A percentile compares a stretch with the other conserved stretches of the same genome.
phyloP scores from a whole-genome alignment of 257 asterid species.

The Gentiana dahurica region DNA sequence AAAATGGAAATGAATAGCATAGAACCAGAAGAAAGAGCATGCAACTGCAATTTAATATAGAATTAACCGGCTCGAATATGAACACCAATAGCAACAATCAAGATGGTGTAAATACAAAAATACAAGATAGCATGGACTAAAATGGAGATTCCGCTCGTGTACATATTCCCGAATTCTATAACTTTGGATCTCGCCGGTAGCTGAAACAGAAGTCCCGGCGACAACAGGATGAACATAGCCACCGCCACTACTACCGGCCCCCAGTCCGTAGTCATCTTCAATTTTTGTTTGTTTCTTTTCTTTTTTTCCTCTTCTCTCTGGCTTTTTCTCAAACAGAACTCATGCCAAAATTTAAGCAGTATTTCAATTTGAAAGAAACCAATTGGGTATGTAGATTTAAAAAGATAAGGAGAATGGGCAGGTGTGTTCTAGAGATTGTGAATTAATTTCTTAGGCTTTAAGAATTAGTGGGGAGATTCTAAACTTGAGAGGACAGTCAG shows the following conservation, averaged over 20 bases:
- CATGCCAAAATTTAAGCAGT: neutral
- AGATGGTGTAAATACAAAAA: constrained; percentile 77
- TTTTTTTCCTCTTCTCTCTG: neutral
- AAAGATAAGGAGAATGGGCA: too few relatives aligned
- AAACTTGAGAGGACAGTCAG: too few relatives aligned
- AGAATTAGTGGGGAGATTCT: too few relatives aligned
- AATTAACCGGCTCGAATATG: constrained; percentile 51
- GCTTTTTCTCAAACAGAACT: constrained; percentile 1
- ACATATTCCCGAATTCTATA: constrained; percentile 85
- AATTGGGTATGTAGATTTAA: too few relatives aligned
- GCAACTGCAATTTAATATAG: too few relatives aligned
- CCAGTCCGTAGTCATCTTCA: constrained; percentile 34
- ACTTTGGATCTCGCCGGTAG: constrained; percentile 76
- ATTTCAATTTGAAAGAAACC: too few relatives aligned
- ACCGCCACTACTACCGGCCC: constrained; percentile 97
- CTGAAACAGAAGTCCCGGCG: constrained; percentile 87
- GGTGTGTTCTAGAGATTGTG: too few relatives aligned
- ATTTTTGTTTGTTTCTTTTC: too few relatives aligned
- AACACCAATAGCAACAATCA: constrained; percentile 75
- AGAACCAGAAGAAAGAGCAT: too few relatives aligned
- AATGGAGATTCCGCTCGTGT: constrained; percentile 80
- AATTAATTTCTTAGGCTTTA: too few relatives aligned
- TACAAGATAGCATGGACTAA: constrained; percentile 67
- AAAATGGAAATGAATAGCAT: too few relatives aligned
- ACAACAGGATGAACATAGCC: constrained; percentile 74